Evolutionary conservation across 148 eudicot genomes (phyloP).

Genomic region (Spergularia bocconei): DNA sequence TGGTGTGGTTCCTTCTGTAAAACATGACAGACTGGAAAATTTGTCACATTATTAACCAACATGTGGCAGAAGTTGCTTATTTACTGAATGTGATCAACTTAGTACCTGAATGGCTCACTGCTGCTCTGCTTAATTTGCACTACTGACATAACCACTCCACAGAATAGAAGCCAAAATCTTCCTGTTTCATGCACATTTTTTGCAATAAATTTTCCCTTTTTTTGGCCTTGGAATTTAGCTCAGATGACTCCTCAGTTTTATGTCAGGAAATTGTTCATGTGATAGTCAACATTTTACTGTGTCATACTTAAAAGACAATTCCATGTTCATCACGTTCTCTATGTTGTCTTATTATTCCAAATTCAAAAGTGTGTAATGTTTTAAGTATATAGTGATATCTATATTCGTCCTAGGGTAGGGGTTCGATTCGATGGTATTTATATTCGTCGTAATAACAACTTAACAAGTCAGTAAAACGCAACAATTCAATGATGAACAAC

Average conservation of each 20-base stretch:
- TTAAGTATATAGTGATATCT: too few species aligned
- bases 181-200: background rate
- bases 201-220: background rate
- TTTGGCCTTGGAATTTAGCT: constrained; percentile 5
- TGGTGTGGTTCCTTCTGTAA: background rate
- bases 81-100: constrained; percentile 8
- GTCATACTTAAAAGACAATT: background rate
- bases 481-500: too few species aligned
- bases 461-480: too few species aligned
- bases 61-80: constrained; percentile 13
- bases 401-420: too few species aligned
- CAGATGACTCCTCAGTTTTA: background rate
- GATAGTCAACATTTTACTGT: background rate
- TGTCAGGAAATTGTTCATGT: constrained; percentile 3
- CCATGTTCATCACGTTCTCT: constrained; percentile 26
- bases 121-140: background rate
- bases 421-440: too few species aligned
- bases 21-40: constrained; percentile 27
- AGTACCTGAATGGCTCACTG: background rate
- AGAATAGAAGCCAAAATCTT: constrained; percentile 11
- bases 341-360: constrained; percentile 14
- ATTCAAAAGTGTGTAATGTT: background rate
- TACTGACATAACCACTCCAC: background rate
- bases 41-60: constrained; percentile 23
- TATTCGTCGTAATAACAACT: too few species aligned